Base-by-base conservation (phyloP, 768 basidiomycete genomes). In the Hortiboletus flavorubellus region DNA sequence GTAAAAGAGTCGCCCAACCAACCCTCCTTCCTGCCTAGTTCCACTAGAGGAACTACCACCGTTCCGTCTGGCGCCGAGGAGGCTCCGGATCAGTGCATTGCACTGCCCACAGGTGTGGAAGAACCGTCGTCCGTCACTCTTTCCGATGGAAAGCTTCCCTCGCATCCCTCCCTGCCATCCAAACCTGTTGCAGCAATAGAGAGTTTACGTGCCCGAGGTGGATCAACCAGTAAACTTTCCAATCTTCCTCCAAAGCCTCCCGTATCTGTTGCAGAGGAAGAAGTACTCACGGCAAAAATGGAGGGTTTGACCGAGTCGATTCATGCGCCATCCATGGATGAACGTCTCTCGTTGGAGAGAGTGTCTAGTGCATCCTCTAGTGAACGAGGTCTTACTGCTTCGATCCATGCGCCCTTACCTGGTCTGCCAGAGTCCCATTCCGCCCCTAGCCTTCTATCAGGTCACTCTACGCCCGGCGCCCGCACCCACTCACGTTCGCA, bases 391-490 rank as follows among this genome's bases (percentile, higher is more conserved):
- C 71, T 81, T 16, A 34, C 68, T 39, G 78, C 80, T 42, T 86
- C 85, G 2, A 84, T 85, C 21, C 81, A 86, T 63, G 84, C 84
- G 1, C 79, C 80, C 42, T 64, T 72, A 53, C 46, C 60, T 44
- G 67, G 70, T 31, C 60, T 77, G 40, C 74, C 80, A 16, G 70
- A 68, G 37, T 66, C 66, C 23, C 63, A 67, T 51, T 78, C 78
- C 23, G 73, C 76, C 10, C 63, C 71, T 38, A 64, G 48, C 35
- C 58, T 68, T 38, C 40, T 67, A 18, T 74, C 80, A 14, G 68
- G 67, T 58, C 64, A 74, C 29, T 23, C 67, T 54, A 46, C 68
- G 26, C 49, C 70, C 39, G 49, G 68, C 12, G 55, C 67, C 40
- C 73, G 60, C 29, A 61, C 70, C 26, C 85, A 88, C 59, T 74